phyloP scores from a whole-genome alignment of 106 monocot species.

The Platanthera zijinensis region DNA sequence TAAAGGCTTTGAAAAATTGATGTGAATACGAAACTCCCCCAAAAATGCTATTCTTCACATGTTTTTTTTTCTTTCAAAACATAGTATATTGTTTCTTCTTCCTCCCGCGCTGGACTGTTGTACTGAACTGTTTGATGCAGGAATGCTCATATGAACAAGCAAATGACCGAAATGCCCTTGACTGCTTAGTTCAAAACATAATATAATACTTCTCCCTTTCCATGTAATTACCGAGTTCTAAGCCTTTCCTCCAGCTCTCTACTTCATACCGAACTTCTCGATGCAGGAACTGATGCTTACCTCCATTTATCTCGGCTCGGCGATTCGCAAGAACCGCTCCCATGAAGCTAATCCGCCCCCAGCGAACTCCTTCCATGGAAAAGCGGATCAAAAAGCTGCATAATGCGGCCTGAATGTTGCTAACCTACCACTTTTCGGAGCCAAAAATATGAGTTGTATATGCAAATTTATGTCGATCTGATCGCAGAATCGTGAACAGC shows the following conservation, averaged over 20 bases:
- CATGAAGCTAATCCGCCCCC: constrained; percentile 18
- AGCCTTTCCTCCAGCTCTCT: background rate
- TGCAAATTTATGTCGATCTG: background rate
- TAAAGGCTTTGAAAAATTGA: no score
- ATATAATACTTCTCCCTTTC: no score
- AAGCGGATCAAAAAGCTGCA: background rate
- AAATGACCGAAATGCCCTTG: no score
- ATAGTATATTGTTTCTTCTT: no score
- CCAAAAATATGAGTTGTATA: background rate
- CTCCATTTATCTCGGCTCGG: constrained; percentile 92
- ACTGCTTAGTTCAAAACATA: no score
- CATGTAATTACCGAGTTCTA: background rate
- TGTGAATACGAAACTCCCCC: no score
- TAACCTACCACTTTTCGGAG: background rate
- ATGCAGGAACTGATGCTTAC: constrained; percentile 95
- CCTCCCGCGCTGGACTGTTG: no score
- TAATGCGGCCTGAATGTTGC: background rate
- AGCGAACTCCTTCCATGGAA: background rate
- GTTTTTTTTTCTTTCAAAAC: no score
- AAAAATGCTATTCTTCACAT: no score
- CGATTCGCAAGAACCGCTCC: constrained; percentile 87
- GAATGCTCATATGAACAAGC: no score
- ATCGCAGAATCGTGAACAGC: background rate
- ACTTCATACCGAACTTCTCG: background rate
- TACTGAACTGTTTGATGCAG: no score